phyloP scores from a whole-genome alignment of 1,139 yeast genomes.

The Debaryomyces sp. region DNA sequence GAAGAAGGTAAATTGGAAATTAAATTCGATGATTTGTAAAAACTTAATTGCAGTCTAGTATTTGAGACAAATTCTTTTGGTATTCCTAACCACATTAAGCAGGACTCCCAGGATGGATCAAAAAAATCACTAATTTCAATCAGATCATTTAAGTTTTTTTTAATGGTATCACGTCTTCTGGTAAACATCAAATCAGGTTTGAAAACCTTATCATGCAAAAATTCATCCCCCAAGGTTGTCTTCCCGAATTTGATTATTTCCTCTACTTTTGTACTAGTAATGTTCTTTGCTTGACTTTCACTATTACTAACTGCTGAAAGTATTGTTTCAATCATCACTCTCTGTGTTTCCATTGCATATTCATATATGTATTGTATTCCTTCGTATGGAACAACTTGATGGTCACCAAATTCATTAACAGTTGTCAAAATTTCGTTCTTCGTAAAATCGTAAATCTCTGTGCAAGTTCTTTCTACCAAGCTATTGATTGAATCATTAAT shows the following conservation, averaged over 20 bases:
- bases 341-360: constrained; percentile 73
- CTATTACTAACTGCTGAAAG: constrained; percentile 63
- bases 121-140: constrained; percentile 71
- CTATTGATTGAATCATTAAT: constrained; percentile 63
- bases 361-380: constrained; percentile 70
- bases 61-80: constrained; percentile 35
- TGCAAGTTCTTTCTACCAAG: constrained; percentile 62
- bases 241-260: constrained; percentile 68
- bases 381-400: constrained; percentile 55
- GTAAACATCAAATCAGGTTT: constrained; percentile 84
- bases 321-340: constrained; percentile 64
- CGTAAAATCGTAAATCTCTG: constrained; percentile 63
- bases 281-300: constrained; percentile 67
- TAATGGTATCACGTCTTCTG: constrained; percentile 64
- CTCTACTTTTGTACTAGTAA: constrained; percentile 62
- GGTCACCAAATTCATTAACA: constrained; percentile 59
- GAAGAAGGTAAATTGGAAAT: constrained; percentile 35
- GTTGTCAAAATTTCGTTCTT: constrained; percentile 55
- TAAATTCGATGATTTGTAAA: constrained; percentile 39
- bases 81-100: constrained; percentile 46
- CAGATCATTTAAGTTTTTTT: constrained; percentile 59
- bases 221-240: constrained; percentile 57
- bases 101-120: constrained; percentile 70
- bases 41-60: constrained; percentile 32
- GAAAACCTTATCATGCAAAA: constrained; percentile 66